A percentile compares a stretch with the other conserved stretches of the same genome.
phyloP scores from a whole-genome alignment of 768 basidiomycete genomes.

The Podaxis sp. region DNA sequence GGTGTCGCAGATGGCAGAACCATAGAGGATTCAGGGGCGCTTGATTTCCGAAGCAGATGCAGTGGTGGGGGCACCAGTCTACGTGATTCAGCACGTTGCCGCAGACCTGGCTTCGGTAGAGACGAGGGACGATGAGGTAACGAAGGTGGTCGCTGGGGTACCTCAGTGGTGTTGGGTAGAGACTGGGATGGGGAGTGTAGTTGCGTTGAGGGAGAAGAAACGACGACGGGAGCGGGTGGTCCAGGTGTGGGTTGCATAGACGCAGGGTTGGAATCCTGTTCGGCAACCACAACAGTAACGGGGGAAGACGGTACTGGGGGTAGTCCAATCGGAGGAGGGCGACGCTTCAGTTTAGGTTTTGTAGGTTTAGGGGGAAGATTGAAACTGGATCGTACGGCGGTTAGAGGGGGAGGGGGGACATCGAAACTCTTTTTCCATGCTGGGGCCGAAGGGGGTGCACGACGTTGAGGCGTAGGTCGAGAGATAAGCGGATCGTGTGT shows the following conservation, averaged over 20 bases:
- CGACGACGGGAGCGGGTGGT: conserved; percentile 8
- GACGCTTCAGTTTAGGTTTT: conserved; percentile 50
- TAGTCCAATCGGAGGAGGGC: conserved; percentile 58
- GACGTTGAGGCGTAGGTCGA: conserved; percentile 27
- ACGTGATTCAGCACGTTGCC: conserved; percentile 52
- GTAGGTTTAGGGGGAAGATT: conserved; percentile 34
- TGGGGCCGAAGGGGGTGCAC: conserved; percentile 50
- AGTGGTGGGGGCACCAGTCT: conserved; percentile 59
- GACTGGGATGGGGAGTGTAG: conserved; percentile 10
- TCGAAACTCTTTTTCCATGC: conserved; percentile 59
- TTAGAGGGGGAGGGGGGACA: conserved; percentile 49
- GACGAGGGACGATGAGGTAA: conserved; percentile 22
- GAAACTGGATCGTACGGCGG: conserved; percentile 56
- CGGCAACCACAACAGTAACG: conserved; percentile 48
- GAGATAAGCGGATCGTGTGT: conserved; percentile 23
- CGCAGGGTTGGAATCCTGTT: conserved; percentile 20
- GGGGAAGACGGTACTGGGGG: conserved; percentile 78
- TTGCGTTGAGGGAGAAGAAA: conserved; percentile 5
- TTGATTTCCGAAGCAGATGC: conserved; percentile 43
- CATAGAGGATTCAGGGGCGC: conserved; percentile 24
- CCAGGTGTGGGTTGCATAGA: conserved; percentile 18
- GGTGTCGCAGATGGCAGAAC: conserved; percentile 45
- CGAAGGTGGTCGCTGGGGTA: conserved; percentile 17
- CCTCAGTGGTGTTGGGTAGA: conserved; percentile 20
- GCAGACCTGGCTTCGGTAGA: conserved; percentile 37